Evolutionary conservation across 2,329 filamentous ascomycete species (phyloP).

Genomic region (Venturia pyrina): DNA sequence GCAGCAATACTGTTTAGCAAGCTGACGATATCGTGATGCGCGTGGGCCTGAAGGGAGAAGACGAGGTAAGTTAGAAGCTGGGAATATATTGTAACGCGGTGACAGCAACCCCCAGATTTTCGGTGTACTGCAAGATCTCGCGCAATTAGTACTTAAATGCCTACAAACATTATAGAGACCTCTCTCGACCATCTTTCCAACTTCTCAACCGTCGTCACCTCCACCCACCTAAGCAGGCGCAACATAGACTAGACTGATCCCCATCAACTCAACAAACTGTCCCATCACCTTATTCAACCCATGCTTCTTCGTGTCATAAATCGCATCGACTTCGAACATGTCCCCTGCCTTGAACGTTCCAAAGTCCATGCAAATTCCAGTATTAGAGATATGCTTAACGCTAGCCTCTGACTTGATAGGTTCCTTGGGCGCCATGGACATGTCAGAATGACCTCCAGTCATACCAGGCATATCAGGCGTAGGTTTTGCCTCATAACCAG

Average conservation of each 20-base stretch:
- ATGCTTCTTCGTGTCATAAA: neutral
- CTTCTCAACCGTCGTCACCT: too few relatives aligned
- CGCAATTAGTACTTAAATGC: too few relatives aligned
- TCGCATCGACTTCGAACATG: neutral
- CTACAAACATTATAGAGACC: too few relatives aligned
- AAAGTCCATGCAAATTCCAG: neutral
- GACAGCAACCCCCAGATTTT: too few relatives aligned
- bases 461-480: neutral
- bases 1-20: too few relatives aligned
- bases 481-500: neutral
- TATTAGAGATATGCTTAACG: slow-evolving; percentile 8
- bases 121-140: too few relatives aligned
- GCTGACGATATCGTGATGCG: too few relatives aligned
- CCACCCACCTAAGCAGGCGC: neutral
- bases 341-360: neutral
- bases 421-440: neutral
- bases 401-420: neutral
- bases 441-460: neutral
- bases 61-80: too few relatives aligned
- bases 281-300: slow-evolving; percentile 8
- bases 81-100: too few relatives aligned
- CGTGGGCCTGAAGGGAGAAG: too few relatives aligned
- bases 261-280: slow-evolving; percentile 3
- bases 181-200: too few relatives aligned
- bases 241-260: slow-evolving; percentile 4